These are phyloP conservation scores for Botryotinia convoluta DNA, from an alignment of 2,329 filamentous ascomycete genomes.

Conservation along the genomic window DNA sequence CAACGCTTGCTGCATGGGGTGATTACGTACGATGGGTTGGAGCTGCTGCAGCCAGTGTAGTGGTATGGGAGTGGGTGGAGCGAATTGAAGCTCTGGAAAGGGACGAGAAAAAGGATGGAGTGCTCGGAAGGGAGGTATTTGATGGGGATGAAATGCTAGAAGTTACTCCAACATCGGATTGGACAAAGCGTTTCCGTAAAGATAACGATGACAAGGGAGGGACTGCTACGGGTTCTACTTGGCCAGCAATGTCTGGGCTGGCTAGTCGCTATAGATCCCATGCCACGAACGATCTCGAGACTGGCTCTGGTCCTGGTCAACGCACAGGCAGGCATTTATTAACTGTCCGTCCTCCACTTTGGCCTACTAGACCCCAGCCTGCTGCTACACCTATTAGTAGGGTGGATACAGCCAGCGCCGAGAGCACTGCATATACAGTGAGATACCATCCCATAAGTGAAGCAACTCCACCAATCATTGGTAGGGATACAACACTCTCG, in stretches of 20 bases:
- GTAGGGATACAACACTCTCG: slow-evolving; percentile 19
- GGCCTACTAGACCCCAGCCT: slow-evolving; percentile 55
- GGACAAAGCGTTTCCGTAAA: slow-evolving; percentile 37
- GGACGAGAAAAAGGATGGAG: slow-evolving; percentile 44
- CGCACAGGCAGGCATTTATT: slow-evolving; percentile 24
- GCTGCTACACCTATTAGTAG: slow-evolving; percentile 57
- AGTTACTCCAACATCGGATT: slow-evolving; percentile 55
- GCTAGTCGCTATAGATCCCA: slow-evolving; percentile 33
- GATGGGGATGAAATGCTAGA: slow-evolving; percentile 74
- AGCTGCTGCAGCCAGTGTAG: slow-evolving; percentile 71
- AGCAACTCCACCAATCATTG: slow-evolving; percentile 27
- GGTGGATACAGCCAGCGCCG: slow-evolving; percentile 61
- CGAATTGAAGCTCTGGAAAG: slow-evolving; percentile 60
- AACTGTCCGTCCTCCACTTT: slow-evolving; percentile 36
- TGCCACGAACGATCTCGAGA: slow-evolving; percentile 30
- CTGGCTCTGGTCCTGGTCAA: slow-evolving; percentile 9
- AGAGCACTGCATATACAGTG: slow-evolving; percentile 62
- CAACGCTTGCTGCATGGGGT: slow-evolving; percentile 69
- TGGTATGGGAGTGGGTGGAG: slow-evolving; percentile 80
- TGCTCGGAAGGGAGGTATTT: slow-evolving; percentile 67
- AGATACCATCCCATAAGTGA: slow-evolving; percentile 58
- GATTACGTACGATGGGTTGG: slow-evolving; percentile 77
- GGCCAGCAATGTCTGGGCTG: slow-evolving; percentile 45
- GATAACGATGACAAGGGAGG: slow-evolving; percentile 25
- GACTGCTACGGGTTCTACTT: slow-evolving; percentile 35